phyloP scores from a whole-genome alignment of 202 grass and related monocot species.

The Dendrocalamus latiflorus region DNA sequence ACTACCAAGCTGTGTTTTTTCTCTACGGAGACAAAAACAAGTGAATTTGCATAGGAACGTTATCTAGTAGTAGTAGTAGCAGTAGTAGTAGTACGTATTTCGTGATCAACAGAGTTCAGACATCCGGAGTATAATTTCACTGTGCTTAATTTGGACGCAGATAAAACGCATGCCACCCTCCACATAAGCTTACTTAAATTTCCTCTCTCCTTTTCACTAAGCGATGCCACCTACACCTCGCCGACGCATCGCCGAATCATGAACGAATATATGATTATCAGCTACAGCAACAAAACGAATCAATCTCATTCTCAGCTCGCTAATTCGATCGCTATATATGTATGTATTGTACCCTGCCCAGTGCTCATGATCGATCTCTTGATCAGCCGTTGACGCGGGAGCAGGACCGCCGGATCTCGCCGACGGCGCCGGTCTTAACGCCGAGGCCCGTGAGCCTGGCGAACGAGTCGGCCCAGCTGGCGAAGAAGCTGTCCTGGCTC shows the following conservation, averaged over 20 bases:
- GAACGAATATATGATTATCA: not conserved
- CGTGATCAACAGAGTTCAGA: not conserved
- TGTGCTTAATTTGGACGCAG: not conserved
- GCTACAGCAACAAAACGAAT: slow-evolving; percentile 12
- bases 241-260: not conserved
- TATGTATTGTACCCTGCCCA: not conserved
- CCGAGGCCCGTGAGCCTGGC: too few relatives aligned
- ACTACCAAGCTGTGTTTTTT: too few relatives aligned
- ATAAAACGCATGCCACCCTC: not conserved
- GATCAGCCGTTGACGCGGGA: slow-evolving; percentile 51
- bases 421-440: slow-evolving; percentile 47
- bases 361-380: not conserved
- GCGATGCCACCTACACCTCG: not conserved
- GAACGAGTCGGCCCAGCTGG: too few relatives aligned
- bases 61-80: not conserved
- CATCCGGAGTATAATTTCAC: not conserved
- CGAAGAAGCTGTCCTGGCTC: too few relatives aligned
- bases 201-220: not conserved
- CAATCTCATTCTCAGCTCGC: not conserved
- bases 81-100: not conserved
- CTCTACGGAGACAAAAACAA: too few relatives aligned
- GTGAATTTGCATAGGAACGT: not conserved
- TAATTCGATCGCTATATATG: not conserved
- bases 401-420: slow-evolving; percentile 68
- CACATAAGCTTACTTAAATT: not conserved